Conservation (phyloP, 176 grass and related monocot species). For the Musa schizocarpa region DNA sequence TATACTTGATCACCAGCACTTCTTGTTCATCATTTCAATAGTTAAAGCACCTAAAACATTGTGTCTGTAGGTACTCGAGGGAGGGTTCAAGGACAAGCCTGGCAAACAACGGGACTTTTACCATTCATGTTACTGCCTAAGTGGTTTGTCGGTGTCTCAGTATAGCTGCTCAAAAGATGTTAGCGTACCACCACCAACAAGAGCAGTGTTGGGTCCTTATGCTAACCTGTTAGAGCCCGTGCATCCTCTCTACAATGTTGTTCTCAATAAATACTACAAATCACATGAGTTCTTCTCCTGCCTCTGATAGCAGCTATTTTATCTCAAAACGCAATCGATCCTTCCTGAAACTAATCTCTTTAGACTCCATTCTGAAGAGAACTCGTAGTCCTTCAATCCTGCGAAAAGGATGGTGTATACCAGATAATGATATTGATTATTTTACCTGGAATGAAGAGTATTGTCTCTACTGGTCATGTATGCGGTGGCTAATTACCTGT, state of each 20-base stretch:
- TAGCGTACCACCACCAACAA: slow-evolving; percentile 35
- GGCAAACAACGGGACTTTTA: slow-evolving; percentile 76
- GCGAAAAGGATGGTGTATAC: too few species aligned
- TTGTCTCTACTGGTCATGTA: too few species aligned
- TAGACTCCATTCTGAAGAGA: too few species aligned
- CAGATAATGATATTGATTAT: too few species aligned
- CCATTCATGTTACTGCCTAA: slow-evolving; percentile 92
- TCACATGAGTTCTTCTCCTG: slow-evolving; percentile 59
- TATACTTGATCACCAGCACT: too few species aligned
- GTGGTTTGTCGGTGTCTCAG: slow-evolving; percentile 69
- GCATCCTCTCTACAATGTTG: slow-evolving; percentile 75
- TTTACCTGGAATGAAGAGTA: too few species aligned
- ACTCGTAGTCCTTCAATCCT: too few species aligned
- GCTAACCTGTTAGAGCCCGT: slow-evolving; percentile 76
- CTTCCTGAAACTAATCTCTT: too few species aligned
- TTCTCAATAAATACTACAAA: slow-evolving; percentile 48
- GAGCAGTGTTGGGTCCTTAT: slow-evolving; percentile 74
- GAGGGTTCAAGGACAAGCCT: slow-evolving; percentile 92
- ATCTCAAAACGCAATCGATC: too few species aligned
- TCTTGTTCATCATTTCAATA: neutral
- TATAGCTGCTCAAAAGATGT: slow-evolving; percentile 40
- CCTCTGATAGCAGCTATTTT: slow-evolving; percentile 7
- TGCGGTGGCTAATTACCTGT: too few species aligned
- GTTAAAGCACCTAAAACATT: neutral
- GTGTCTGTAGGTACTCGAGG: slow-evolving; percentile 52